A percentile compares a stretch with the other conserved stretches of the same genome.
These are phyloP conservation scores for Brachypodium distachyon DNA, from an alignment of 202 grass and related monocot genomes.

Conservation along the genomic window DNA sequence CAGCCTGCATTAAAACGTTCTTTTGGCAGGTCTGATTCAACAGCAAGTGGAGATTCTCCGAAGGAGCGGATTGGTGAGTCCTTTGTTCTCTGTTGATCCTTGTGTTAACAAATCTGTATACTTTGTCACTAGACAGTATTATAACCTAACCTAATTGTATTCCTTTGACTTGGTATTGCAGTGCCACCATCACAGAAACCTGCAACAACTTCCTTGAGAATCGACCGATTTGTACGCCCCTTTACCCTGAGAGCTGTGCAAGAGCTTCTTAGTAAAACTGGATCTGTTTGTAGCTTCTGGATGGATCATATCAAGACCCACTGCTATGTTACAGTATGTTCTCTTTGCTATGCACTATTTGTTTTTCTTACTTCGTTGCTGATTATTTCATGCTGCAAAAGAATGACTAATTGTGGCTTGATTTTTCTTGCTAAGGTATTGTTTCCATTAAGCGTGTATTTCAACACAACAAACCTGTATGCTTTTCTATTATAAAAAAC, in stretches of 20 bases:
- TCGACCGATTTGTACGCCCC: conserved; percentile 87
- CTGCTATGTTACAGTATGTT: conserved; percentile 96
- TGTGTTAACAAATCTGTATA: background rate
- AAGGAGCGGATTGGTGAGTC: conserved; percentile 80
- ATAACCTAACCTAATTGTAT: background rate
- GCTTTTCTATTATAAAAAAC: background rate
- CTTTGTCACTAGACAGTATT: background rate
- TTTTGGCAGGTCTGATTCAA: conserved; percentile 73
- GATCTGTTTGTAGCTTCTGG: conserved; percentile 83
- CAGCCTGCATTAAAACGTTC: conserved; percentile 44
- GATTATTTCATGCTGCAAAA: background rate
- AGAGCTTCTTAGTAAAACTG: conserved; percentile 91
- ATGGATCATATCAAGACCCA: conserved; percentile 99
- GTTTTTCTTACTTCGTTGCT: background rate
- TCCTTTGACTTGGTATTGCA: conserved; percentile 26
- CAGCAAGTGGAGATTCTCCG: conserved; percentile 46
- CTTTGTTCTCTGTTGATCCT: background rate
- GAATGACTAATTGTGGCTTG: background rate
- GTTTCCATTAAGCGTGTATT: background rate
- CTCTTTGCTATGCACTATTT: conserved; percentile 6
- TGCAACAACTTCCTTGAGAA: conserved; percentile 86
- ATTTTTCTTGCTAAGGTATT: background rate
- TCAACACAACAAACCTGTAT: background rate
- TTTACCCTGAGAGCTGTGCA: conserved; percentile 98
- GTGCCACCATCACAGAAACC: conserved; percentile 68